These are phyloP conservation scores for Aspergillus nidulans DNA, from an alignment of 495 filamentous ascomycete species.

Conservation along the genomic window DNA sequence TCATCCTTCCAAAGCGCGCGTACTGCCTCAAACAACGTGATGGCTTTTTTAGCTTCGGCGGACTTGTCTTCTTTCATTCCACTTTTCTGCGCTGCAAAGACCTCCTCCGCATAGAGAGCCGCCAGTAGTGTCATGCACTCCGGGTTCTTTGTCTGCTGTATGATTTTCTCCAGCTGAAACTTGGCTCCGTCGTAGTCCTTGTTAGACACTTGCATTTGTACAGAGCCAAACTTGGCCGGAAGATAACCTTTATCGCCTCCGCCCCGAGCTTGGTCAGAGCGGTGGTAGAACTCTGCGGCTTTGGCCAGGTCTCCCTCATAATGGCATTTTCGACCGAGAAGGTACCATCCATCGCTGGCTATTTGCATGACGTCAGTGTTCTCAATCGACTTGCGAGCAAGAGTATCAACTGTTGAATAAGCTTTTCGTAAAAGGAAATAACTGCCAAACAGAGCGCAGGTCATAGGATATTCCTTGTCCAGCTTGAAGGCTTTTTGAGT, in stretches of 20 bases:
- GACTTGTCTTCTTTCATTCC: constrained; percentile 83
- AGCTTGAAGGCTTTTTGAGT: constrained; percentile 91
- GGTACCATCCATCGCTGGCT: constrained; percentile 94
- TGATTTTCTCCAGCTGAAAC: constrained; percentile 87
- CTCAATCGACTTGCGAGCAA: constrained; percentile 91
- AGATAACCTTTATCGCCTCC: constrained; percentile 82
- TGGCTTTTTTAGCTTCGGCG: constrained; percentile 74
- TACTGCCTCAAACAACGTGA: constrained; percentile 73
- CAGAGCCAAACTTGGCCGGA: constrained; percentile 87
- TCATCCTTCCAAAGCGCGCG: constrained; percentile 88
- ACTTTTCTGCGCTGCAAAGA: constrained; percentile 69
- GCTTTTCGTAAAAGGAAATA: constrained; percentile 81
- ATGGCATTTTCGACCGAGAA: constrained; percentile 86
- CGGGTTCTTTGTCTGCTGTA: constrained; percentile 77
- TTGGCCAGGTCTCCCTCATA: constrained; percentile 60
- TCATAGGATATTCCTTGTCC: constrained; percentile 89
- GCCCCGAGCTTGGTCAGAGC: constrained; percentile 84
- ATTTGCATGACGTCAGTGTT: constrained; percentile 92
- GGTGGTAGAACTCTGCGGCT: constrained; percentile 76
- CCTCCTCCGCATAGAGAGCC: constrained; percentile 87
- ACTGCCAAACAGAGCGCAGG: constrained; percentile 80
- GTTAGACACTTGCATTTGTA: constrained; percentile 80
- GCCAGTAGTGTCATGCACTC: constrained; percentile 89
- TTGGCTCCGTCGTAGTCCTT: constrained; percentile 87
- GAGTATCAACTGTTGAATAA: constrained; percentile 70